Evolutionary conservation across 2,329 filamentous ascomycete species (phyloP), one percentile per base, ranked within the genome.

Genomic region (Botryosphaeria dothidea): DNA sequence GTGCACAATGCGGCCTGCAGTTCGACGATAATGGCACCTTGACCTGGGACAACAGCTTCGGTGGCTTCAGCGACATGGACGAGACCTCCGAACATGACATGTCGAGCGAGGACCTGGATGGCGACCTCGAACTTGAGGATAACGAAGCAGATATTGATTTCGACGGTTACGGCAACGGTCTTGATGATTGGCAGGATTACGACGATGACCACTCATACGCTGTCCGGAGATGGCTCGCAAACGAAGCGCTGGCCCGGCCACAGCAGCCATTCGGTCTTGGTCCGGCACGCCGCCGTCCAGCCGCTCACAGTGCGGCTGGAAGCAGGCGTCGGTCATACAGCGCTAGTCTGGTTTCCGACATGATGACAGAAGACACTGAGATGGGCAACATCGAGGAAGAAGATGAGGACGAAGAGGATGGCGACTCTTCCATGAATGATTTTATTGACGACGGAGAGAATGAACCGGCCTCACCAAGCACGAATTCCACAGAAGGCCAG

Each of bases 1-100:
- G 88, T 69, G 67, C 72, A 23, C 78, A 81, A 21, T 91, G 88
- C 66, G 78, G 78, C 7, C 67, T 80, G 65, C 82, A 84, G 57
- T 85, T 84, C 61, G 80, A 82, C 58, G 78, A 82, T 23, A 82
- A 83, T 52, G 78, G 76, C 19, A 77, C 74, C 62, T 76, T 75
- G 65, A 75, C 70, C 25, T 77, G 71, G 70, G 77, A 71, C 17
- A 62, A 66, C 29, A 62, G 57, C 41, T 49, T 62, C 51, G 71
- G 76, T 62, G 75, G 76, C 70, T 81, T 80, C 69, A 83, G 78
- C 65, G 81, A 81, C 62, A 78, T 80, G 67, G 78, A 80, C 64
- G 78, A 80, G 19, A 74, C 76, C 66, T 78, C 74, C 23, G 77
- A 80, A 66, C 63, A 61, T 34, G 46, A 61, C n/a, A 46, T 54